Conservation (phyloP, 2,329 filamentous ascomycete species). For the Scedosporium boydii region DNA sequence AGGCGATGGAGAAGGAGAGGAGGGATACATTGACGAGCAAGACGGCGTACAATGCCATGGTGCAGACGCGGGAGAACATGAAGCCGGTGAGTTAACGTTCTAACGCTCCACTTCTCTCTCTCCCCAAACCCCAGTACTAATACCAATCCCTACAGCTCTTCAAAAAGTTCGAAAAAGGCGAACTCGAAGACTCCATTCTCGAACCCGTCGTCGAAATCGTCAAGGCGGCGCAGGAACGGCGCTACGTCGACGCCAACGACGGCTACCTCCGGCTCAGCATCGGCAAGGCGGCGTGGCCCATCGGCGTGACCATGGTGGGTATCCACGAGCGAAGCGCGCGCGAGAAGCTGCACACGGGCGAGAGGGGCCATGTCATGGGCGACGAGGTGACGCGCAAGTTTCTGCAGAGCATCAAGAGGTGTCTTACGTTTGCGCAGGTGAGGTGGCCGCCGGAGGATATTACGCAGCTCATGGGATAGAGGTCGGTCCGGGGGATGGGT, state of each 20-base stretch:
- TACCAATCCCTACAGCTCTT: constrained; percentile 48
- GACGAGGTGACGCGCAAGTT: constrained; percentile 95
- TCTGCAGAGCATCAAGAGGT: constrained; percentile 94
- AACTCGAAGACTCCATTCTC: constrained; percentile 70
- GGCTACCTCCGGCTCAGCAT: constrained; percentile 89
- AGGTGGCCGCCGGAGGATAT: constrained; percentile 92
- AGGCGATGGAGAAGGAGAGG: constrained; percentile 59
- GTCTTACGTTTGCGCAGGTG: constrained; percentile 91
- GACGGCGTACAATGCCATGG: constrained; percentile 74
- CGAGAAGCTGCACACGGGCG: constrained; percentile 85
- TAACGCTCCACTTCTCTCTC: neutral
- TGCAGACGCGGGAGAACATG: constrained; percentile 81
- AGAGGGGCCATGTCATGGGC: constrained; percentile 91
- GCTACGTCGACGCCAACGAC: constrained; percentile 95
- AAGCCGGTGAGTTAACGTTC: constrained; percentile 46
- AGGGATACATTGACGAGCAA: constrained; percentile 66
- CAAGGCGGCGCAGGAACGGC: constrained; percentile 74
- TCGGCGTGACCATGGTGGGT: constrained; percentile 98
- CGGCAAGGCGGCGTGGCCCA: constrained; percentile 95
- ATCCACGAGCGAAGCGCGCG: constrained; percentile 95
- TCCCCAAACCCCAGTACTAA: constrained; percentile 2
- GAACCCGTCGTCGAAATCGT: constrained; percentile 87
- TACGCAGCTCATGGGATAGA: constrained; percentile 83
- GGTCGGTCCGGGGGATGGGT: neutral
- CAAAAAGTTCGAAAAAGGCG: constrained; percentile 73